These are phyloP conservation scores for Termitomyces sp. DNA, from an alignment of 768 basidiomycete genomes.

Conservation along the genomic window DNA sequence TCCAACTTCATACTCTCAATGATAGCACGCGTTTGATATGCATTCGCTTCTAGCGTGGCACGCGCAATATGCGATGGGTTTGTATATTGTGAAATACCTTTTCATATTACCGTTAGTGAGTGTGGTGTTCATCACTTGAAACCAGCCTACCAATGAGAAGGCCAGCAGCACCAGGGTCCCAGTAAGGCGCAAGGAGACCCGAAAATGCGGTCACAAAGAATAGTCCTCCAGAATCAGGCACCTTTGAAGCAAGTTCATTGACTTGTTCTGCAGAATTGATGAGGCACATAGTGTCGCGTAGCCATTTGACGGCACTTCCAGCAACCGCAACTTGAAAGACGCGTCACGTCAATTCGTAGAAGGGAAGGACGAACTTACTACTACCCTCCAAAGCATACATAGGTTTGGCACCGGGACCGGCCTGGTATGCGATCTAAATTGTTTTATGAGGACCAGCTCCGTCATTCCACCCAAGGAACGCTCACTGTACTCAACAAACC, in stretches of 20 bases:
- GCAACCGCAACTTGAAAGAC: constrained; percentile 73
- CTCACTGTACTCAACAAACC: constrained; percentile 85
- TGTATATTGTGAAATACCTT: constrained; percentile 81
- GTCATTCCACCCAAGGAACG: neutral
- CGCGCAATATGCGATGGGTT: constrained; percentile 91
- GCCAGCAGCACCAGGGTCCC: constrained; percentile 91
- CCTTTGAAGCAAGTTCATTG: constrained; percentile 76
- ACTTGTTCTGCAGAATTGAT: constrained; percentile 80
- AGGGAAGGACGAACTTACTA: constrained; percentile 44
- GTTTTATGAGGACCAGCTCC: constrained; percentile 3
- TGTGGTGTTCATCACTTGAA: neutral
- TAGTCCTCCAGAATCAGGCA: constrained; percentile 77
- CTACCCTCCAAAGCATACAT: constrained; percentile 94
- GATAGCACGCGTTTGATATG: constrained; percentile 93
- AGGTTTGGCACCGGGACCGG: constrained; percentile 70
- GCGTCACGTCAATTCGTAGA: neutral
- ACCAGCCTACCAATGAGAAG: constrained; percentile 61
- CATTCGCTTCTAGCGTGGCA: constrained; percentile 93
- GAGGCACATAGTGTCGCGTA: constrained; percentile 85
- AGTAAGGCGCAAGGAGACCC: constrained; percentile 94
- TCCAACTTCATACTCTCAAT: constrained; percentile 94
- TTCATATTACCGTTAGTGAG: neutral
- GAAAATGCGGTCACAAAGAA: constrained; percentile 98
- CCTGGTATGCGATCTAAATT: constrained; percentile 79
- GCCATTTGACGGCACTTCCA: constrained; percentile 94